Percentiles rank a stretch among this genome's conserved stretches.
Conservation (phyloP, 371 early-diverging fungal species). For the Mucor indicus region DNA sequence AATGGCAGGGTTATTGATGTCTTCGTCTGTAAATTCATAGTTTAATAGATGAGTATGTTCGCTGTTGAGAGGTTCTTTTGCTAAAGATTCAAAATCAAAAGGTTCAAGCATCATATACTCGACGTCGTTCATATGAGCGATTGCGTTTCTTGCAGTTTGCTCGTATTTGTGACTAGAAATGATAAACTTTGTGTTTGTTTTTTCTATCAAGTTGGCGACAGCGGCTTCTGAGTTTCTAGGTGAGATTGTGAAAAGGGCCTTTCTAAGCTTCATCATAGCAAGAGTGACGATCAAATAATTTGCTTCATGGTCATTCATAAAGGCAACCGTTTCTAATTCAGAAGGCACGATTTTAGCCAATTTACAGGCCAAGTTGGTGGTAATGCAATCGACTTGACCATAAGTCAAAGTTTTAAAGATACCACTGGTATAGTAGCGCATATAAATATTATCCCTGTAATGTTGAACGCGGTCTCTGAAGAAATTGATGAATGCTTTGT, state of each 20-base stretch:
- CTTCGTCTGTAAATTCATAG: too few species aligned
- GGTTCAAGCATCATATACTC: too few species aligned
- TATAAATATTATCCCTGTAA: too few species aligned
- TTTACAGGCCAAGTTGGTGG: constrained; percentile 29
- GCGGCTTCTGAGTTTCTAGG: constrained; percentile 34
- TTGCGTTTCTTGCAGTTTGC: constrained; percentile 2
- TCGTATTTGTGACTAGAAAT: constrained; percentile 17
- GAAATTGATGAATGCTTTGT: too few species aligned
- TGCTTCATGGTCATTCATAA: constrained; percentile 22
- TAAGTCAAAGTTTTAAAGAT: constrained; percentile 21
- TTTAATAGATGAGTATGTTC: too few species aligned
- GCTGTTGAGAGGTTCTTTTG: too few species aligned
- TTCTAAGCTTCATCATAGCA: constrained; percentile 24
- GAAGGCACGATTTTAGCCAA: not conserved
- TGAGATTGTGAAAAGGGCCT: constrained; percentile 21
- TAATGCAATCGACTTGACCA: constrained; percentile 21
- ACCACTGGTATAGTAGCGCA: constrained; percentile 1
- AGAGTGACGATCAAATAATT: constrained; percentile 19
- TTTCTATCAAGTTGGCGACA: constrained; percentile 18
- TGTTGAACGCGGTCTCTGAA: too few species aligned
- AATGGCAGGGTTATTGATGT: too few species aligned
- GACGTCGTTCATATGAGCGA: not conserved
- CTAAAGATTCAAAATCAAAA: too few species aligned
- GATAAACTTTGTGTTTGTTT: constrained; percentile 18
- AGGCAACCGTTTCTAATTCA: constrained; percentile 5